Conservation (phyloP, 805 yeast species). For the Tetrapisispora iriomotensis region DNA sequence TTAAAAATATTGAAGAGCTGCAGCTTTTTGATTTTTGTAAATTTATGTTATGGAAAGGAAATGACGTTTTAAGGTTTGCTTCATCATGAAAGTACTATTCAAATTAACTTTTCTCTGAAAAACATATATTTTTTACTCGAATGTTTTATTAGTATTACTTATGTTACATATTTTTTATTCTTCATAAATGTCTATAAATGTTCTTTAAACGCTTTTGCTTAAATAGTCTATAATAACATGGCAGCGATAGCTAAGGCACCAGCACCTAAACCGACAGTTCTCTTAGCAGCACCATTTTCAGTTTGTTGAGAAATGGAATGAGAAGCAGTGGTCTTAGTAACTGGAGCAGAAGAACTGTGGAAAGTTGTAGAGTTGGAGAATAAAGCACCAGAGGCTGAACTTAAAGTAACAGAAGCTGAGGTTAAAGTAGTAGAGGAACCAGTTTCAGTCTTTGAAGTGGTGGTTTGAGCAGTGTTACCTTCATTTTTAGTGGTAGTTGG, state of each 20-base stretch:
- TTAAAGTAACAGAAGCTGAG: constrained; percentile 1
- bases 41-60: neutral
- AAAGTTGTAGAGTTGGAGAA: neutral
- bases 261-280: constrained; percentile 5
- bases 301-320: constrained; percentile 4
- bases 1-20: no score
- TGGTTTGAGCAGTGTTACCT: constrained; percentile 11
- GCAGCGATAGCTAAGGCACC: constrained; percentile 6
- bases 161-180: neutral
- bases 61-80: no score
- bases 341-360: neutral
- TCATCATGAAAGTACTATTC: no score
- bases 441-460: neutral
- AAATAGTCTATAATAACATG: constrained; percentile 4
- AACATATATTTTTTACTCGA: neutral
- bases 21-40: no score
- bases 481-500: constrained; percentile 5
- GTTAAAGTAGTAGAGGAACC: neutral
- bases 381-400: neutral
- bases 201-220: no score
- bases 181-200: neutral
- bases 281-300: constrained; percentile 6
- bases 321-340: neutral
- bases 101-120: neutral
- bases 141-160: neutral